Evolutionary conservation across 345 rosid genomes (phyloP).

Genomic region (Tarenaya hassleriana): DNA sequence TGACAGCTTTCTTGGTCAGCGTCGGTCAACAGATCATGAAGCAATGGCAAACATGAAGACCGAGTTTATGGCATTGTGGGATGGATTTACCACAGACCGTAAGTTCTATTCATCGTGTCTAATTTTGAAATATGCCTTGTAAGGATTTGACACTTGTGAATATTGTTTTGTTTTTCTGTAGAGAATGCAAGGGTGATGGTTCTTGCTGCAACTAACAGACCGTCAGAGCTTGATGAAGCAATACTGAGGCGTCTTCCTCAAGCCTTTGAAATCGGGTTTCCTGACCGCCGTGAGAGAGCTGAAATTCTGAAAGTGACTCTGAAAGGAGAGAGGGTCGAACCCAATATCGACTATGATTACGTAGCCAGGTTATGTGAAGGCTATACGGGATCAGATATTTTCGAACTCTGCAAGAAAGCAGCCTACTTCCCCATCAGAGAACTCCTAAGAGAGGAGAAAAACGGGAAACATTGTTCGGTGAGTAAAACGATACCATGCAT

Average conservation of each 20-base stretch:
- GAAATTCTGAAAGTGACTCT: conserved; percentile 76
- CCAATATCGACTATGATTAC: conserved; percentile 52
- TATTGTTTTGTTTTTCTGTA: conserved; percentile 28
- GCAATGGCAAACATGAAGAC: conserved; percentile 95
- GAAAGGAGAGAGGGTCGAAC: conserved; percentile 70
- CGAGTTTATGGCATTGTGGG: conserved; percentile 99
- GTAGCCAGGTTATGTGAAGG: conserved; percentile 74
- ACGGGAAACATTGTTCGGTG: conserved; percentile 57
- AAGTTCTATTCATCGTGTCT: conserved; percentile 32
- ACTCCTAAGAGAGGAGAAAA: conserved; percentile 68
- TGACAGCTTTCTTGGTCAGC: conserved; percentile 94
- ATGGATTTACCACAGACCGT: conserved; percentile 97
- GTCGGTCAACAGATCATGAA: conserved; percentile 78
- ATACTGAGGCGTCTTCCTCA: conserved; percentile 93
- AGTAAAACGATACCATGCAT: conserved; percentile 24
- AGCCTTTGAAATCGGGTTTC: conserved; percentile 93
- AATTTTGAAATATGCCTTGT: neutral
- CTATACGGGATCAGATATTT: conserved; percentile 88
- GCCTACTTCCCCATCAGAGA: conserved; percentile 90
- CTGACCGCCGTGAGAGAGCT: conserved; percentile 64
- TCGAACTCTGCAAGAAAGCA: conserved; percentile 94
- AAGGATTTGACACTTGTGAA: conserved; percentile 6
- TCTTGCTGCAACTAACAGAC: conserved; percentile 96
- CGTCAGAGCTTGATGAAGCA: conserved; percentile 98
- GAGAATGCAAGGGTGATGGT: conserved; percentile 96